These are phyloP conservation scores for Crepidotus variabilis DNA, from an alignment of 768 basidiomycete species.

Conservation along the genomic window DNA sequence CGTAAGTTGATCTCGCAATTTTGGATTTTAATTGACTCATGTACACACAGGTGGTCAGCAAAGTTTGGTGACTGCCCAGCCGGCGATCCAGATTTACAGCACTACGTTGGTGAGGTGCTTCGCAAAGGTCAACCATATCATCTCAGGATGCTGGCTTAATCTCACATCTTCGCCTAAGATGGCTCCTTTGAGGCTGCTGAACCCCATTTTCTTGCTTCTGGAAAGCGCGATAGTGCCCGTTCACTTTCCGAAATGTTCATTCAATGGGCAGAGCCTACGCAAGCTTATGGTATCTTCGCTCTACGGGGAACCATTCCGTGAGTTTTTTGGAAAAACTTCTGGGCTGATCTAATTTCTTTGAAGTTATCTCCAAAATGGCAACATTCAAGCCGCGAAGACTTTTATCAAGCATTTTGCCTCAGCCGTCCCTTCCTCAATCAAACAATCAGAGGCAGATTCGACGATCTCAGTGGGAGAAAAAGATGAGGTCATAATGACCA, in stretches of 20 bases:
- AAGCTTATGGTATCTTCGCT: conserved; percentile 69
- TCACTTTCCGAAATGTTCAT: conserved; percentile 83
- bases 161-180: conserved; percentile 42
- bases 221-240: conserved; percentile 85
- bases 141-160: neutral
- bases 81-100: conserved; percentile 85
- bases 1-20: conserved; percentile 45
- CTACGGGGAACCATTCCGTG: conserved; percentile 85
- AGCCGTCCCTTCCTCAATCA: conserved; percentile 47
- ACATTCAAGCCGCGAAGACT: conserved; percentile 90
- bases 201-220: conserved; percentile 77
- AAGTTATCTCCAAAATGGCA: conserved; percentile 81
- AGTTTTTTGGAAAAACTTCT: conserved; percentile 21
- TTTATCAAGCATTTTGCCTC: conserved; percentile 82
- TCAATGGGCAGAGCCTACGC: conserved; percentile 63
- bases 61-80: conserved; percentile 75
- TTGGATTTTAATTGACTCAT: conserved; percentile 12
- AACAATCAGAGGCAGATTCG: conserved; percentile 34
- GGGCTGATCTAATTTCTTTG: neutral
- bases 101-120: conserved; percentile 86
- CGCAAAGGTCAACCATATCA: conserved; percentile 60
- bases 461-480: conserved; percentile 47
- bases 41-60: conserved; percentile 70
- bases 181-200: conserved; percentile 74
- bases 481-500: conserved; percentile 69